Evolutionary conservation across 805 yeast species (phyloP).

Genomic region (Candida xiaguanensis): DNA sequence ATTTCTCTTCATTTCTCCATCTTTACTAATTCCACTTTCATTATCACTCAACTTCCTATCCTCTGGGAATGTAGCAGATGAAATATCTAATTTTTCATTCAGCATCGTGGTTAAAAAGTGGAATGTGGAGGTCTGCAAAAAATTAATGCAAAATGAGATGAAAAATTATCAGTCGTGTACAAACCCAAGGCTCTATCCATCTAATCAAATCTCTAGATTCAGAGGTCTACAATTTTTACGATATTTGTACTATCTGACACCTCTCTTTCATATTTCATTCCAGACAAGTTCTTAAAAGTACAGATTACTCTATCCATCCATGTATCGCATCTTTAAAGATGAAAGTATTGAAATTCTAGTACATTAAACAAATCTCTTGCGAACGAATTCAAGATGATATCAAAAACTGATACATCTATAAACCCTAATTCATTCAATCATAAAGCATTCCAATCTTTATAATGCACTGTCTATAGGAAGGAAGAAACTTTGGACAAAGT

Average conservation of each 20-base stretch:
- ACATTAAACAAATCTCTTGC: not conserved
- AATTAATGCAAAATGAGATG: too few species aligned
- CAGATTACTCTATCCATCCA: slow-evolving; percentile 44
- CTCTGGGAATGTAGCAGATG: not conserved
- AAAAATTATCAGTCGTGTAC: too few species aligned
- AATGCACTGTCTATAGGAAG: slow-evolving; percentile 66
- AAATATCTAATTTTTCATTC: not conserved
- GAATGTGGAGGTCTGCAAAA: not conserved
- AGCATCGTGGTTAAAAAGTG: not conserved
- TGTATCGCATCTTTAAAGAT: slow-evolving; percentile 34
- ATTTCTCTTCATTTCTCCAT: slow-evolving; percentile 20
- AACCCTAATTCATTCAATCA: slow-evolving; percentile 1
- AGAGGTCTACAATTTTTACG: too few species aligned
- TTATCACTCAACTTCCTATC: slow-evolving; percentile 4
- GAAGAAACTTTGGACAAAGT: slow-evolving; percentile 71
- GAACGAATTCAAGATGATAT: not conserved
- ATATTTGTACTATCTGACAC: slow-evolving; percentile 49
- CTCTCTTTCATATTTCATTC: slow-evolving; percentile 45
- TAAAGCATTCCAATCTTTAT: slow-evolving; percentile 9
- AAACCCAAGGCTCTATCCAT: not conserved
- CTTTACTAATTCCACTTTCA: slow-evolving; percentile 4
- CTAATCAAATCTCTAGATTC: not conserved
- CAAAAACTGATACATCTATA: slow-evolving; percentile 7
- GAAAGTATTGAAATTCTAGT: slow-evolving; percentile 2
- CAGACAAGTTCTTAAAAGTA: slow-evolving; percentile 50